These are phyloP conservation scores for Ormosia semicastrata DNA, from an alignment of 306 rosid species.

Conservation along the genomic window DNA sequence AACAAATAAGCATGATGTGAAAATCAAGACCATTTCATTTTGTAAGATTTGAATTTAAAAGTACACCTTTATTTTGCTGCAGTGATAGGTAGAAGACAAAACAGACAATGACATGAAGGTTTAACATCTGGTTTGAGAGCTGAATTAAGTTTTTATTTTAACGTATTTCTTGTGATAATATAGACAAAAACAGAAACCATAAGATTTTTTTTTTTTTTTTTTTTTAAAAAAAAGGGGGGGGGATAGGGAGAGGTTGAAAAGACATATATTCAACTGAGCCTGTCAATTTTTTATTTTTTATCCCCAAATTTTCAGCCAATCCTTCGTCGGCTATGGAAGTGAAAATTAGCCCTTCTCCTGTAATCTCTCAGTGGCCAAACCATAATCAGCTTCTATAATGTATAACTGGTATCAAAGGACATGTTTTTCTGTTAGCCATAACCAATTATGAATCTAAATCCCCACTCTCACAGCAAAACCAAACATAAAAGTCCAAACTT, in stretches of 20 bases:
- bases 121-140: conserved; percentile 2
- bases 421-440: background rate
- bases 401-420: background rate
- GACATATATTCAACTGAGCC: background rate
- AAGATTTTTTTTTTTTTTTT: background rate
- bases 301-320: background rate
- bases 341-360: background rate
- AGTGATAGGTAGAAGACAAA: background rate
- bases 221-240: too few species aligned
- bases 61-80: background rate
- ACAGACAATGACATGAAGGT: background rate
- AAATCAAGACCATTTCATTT: background rate
- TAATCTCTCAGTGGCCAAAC: background rate
- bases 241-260: background rate
- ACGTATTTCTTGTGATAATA: background rate
- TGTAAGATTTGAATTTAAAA: conserved; percentile 5
- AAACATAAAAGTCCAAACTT: background rate
- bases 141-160: background rate
- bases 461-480: background rate
- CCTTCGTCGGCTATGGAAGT: background rate
- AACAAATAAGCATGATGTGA: background rate
- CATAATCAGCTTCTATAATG: background rate
- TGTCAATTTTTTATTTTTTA: background rate
- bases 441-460: background rate
- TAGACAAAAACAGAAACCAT: background rate